These are phyloP conservation scores for Dillenia suffruticosa DNA, from an alignment of 164 flowering plant genomes.

Conservation along the genomic window DNA sequence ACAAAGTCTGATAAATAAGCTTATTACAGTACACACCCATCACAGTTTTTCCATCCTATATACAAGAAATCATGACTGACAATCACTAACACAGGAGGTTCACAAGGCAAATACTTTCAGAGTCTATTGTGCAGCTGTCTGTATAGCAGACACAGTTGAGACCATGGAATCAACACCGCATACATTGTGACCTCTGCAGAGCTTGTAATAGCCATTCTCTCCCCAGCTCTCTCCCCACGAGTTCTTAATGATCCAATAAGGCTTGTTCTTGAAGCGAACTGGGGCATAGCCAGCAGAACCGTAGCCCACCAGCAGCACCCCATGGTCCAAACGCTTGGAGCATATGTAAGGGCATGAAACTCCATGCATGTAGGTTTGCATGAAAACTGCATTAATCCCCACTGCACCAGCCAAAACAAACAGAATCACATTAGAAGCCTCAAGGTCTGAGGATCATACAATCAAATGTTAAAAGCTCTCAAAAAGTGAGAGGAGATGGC, in stretches of 20 bases:
- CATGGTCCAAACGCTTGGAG: slow-evolving; percentile 67
- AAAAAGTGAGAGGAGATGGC: neutral
- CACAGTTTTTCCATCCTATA: too few species aligned
- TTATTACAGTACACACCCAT: too few species aligned
- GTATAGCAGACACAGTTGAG: slow-evolving; percentile 66
- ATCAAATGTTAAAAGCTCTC: too few species aligned
- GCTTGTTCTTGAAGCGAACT: slow-evolving; percentile 70
- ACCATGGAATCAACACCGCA: slow-evolving; percentile 98
- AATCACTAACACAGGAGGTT: too few species aligned
- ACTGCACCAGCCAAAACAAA: slow-evolving; percentile 47
- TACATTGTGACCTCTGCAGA: slow-evolving; percentile 82
- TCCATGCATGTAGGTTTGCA: slow-evolving; percentile 89
- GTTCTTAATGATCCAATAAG: slow-evolving; percentile 94
- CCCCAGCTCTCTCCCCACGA: slow-evolving; percentile 98
- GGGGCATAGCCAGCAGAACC: slow-evolving; percentile 76
- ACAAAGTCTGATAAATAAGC: too few species aligned
- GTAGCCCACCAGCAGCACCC: slow-evolving; percentile 84
- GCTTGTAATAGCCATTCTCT: slow-evolving; percentile 84
- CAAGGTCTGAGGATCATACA: too few species aligned
- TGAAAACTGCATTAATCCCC: slow-evolving; percentile 87
- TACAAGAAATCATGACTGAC: too few species aligned
- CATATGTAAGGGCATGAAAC: slow-evolving; percentile 94
- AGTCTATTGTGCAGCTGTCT: slow-evolving; percentile 1
- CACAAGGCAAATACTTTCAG: too few species aligned
- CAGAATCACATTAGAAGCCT: neutral